Evolutionary conservation across 371 early-diverging fungal species (phyloP).

Genomic region (Umbelopsis sp.): DNA sequence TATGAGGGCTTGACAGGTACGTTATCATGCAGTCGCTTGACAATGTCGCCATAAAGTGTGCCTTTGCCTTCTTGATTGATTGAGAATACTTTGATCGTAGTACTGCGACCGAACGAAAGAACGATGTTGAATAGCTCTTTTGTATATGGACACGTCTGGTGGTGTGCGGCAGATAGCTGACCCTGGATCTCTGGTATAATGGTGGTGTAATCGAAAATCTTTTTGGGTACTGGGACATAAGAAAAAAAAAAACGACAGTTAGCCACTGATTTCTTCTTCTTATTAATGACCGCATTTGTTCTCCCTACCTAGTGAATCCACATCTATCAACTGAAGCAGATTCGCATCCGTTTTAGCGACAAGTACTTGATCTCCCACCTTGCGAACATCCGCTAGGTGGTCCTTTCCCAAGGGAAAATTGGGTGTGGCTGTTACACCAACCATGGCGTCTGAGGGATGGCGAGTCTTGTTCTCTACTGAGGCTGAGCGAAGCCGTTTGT

Average conservation of each 20-base stretch:
- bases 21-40: neutral
- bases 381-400: slow-evolving; percentile 14
- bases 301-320: slow-evolving; percentile 55
- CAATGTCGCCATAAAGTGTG: slow-evolving; percentile 20
- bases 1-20: slow-evolving; percentile 32
- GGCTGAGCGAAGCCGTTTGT: neutral
- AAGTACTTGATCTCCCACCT: slow-evolving; percentile 30
- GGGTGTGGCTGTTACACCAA: slow-evolving; percentile 59
- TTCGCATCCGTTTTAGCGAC: slow-evolving; percentile 65
- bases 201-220: slow-evolving; percentile 48
- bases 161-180: slow-evolving; percentile 58
- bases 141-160: slow-evolving; percentile 55
- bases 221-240: slow-evolving; percentile 46
- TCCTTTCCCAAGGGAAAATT: slow-evolving; percentile 50
- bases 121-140: slow-evolving; percentile 53
- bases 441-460: slow-evolving; percentile 16
- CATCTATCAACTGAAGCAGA: slow-evolving; percentile 60
- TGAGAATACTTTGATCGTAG: slow-evolving; percentile 34
- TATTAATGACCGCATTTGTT: neutral
- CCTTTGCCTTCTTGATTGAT: slow-evolving; percentile 18
- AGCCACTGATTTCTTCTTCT: neutral
- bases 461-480: neutral
- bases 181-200: slow-evolving; percentile 50
- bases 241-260: neutral
- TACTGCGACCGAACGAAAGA: slow-evolving; percentile 35